Evolutionary conservation across 306 rosid species (phyloP).

Genomic region (Lathyrus tuberosus): DNA sequence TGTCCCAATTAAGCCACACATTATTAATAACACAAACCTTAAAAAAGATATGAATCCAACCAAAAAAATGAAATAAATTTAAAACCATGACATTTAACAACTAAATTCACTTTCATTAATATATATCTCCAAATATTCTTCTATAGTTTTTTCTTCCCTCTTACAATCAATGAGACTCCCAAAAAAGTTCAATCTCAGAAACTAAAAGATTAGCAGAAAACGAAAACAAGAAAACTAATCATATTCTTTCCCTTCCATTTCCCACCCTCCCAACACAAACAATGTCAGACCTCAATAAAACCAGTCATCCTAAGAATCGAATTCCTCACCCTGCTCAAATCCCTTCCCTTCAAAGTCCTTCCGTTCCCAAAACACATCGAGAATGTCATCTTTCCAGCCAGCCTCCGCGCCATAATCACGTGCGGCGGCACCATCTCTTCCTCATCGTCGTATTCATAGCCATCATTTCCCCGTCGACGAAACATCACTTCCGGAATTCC

Average conservation of each 20-base stretch:
- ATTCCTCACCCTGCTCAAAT: slow-evolving; percentile 82
- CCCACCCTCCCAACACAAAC: slow-evolving; percentile 1
- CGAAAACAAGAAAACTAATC: background rate
- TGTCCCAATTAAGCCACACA: too few species aligned
- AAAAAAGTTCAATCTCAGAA: slow-evolving; percentile 21
- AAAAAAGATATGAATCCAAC: background rate
- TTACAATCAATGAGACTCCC: slow-evolving; percentile 7
- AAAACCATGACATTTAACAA: background rate
- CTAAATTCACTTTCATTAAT: background rate
- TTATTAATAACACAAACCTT: too few species aligned
- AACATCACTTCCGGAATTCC: slow-evolving; percentile 51
- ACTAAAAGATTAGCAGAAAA: background rate
- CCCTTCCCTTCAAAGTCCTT: slow-evolving; percentile 86
- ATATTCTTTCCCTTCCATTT: slow-evolving; percentile 4
- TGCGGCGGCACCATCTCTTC: slow-evolving; percentile 86
- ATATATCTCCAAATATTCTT: background rate
- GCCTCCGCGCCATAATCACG: slow-evolving; percentile 55
- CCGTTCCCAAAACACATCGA: slow-evolving; percentile 82
- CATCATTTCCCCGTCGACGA: background rate
- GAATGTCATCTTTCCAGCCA: slow-evolving; percentile 69
- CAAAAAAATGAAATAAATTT: background rate
- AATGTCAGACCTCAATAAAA: slow-evolving; percentile 57
- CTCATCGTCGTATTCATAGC: slow-evolving; percentile 28
- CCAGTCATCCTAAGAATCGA: slow-evolving; percentile 91
- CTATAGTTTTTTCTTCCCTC: background rate